Conservation (phyloP, 768 basidiomycete species). For the Coprinopsis strossmayeri region DNA sequence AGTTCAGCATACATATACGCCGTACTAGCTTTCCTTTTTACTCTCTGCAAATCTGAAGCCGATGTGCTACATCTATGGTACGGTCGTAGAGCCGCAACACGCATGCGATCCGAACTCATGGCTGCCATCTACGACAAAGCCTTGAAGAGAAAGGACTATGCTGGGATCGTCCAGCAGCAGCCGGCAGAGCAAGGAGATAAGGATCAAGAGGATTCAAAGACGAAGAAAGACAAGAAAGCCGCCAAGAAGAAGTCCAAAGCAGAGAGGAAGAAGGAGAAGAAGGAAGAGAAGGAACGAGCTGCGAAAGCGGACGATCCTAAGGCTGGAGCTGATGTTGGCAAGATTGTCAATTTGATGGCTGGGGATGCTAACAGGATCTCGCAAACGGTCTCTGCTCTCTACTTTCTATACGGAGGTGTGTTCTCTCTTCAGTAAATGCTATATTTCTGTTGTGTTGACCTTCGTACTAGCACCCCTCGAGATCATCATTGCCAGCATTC, state of each 20-base stretch:
- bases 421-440: conserved; percentile 12
- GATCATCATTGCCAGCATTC: conserved; percentile 61
- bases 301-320: conserved; percentile 48
- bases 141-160: conserved; percentile 75
- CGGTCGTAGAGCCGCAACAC: conserved; percentile 66
- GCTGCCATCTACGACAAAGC: conserved; percentile 86
- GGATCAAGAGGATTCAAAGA: conserved; percentile 20
- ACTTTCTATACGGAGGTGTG: conserved; percentile 63
- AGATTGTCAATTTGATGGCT: conserved; percentile 88
- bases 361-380: conserved; percentile 62
- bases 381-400: conserved; percentile 46
- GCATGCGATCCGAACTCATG: conserved; percentile 77
- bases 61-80: conserved; percentile 78
- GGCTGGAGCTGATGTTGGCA: conserved; percentile 80
- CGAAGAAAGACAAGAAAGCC: conserved; percentile 20
- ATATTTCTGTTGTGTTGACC: neutral
- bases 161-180: conserved; percentile 52
- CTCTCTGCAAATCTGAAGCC: conserved; percentile 53
- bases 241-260: conserved; percentile 4
- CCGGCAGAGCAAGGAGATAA: conserved; percentile 19
- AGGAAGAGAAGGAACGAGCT: conserved; percentile 20
- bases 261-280: conserved; percentile 5
- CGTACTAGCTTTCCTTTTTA: conserved; percentile 61
- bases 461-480: conserved; percentile 60
- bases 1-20: conserved; percentile 76